Evolutionary conservation across 106 monocot species (phyloP).

Genomic region (Allium sativum): DNA sequence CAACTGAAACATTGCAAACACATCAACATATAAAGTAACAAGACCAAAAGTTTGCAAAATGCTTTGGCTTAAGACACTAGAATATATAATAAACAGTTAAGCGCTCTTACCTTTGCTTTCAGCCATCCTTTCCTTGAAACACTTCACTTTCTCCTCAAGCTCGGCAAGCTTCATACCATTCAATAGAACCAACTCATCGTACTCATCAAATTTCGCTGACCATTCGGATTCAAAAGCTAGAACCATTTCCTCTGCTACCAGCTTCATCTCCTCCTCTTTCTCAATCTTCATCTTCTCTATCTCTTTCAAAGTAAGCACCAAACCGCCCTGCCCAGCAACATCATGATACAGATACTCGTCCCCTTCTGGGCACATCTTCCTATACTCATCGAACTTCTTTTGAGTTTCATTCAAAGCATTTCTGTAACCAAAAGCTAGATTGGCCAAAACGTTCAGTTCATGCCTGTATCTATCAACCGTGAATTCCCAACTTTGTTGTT

Average conservation of each 20-base stretch:
- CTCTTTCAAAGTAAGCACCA: constrained; percentile 57
- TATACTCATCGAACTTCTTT: constrained; percentile 49
- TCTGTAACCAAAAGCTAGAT: constrained; percentile 61
- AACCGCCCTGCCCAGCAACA: constrained; percentile 51
- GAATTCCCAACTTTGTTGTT: constrained; percentile 50
- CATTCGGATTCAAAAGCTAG: constrained; percentile 33
- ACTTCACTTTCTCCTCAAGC: constrained; percentile 16
- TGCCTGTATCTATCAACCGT: constrained; percentile 45
- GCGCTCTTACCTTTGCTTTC: constrained; percentile 9
- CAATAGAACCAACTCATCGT: constrained; percentile 8
- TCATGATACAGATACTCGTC: constrained; percentile 61
- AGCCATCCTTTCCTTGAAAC: constrained; percentile 29
- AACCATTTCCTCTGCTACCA: constrained; percentile 19
- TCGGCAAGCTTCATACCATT: constrained; percentile 18
- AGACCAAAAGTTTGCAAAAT: too few species aligned
- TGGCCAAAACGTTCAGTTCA: constrained; percentile 55
- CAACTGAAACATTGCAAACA: too few species aligned
- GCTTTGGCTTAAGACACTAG: too few species aligned
- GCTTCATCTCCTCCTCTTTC: constrained; percentile 33
- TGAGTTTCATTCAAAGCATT: constrained; percentile 53
- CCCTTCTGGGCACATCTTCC: constrained; percentile 43
- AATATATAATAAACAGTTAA: background rate
- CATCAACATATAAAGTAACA: too few species aligned
- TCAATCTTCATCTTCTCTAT: constrained; percentile 38
- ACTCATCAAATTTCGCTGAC: constrained; percentile 34